These are phyloP conservation scores for Lentinus polychrous DNA, from an alignment of 1,284 basidiomycete species.

Conservation along the genomic window DNA sequence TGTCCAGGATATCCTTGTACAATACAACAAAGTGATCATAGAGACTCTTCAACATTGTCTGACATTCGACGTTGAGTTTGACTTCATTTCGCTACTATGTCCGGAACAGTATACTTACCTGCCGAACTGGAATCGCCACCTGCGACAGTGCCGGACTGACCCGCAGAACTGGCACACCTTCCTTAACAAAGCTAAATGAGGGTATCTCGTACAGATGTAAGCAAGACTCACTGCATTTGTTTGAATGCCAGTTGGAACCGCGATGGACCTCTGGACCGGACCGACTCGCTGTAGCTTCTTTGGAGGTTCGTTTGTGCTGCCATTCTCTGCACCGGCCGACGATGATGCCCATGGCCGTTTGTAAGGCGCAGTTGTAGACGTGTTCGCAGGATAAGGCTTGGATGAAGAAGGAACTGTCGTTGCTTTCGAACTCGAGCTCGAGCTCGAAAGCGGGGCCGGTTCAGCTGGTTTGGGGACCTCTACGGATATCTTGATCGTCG, in stretches of 20 bases:
- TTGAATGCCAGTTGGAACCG: slow-evolving; percentile 34
- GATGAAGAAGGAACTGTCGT: slow-evolving; percentile 12
- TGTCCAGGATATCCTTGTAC: slow-evolving; percentile 46
- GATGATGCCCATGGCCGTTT: slow-evolving; percentile 25
- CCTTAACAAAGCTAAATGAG: slow-evolving; percentile 29
- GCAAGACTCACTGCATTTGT: slow-evolving; percentile 11
- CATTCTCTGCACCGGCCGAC: slow-evolving; percentile 7
- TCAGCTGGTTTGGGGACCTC: slow-evolving; percentile 22
- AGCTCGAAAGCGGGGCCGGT: slow-evolving; percentile 7
- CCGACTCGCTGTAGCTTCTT: slow-evolving; percentile 53
- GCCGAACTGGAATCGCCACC: slow-evolving; percentile 63
- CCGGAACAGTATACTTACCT: slow-evolving; percentile 48
- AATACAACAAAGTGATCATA: slow-evolving; percentile 65
- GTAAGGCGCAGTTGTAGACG: slow-evolving; percentile 17
- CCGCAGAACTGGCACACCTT: slow-evolving; percentile 60
- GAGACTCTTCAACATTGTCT: slow-evolving; percentile 68
- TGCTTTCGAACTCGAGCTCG: slow-evolving; percentile 2
- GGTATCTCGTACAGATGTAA: slow-evolving; percentile 19
- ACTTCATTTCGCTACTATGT: not conserved
- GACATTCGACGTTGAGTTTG: slow-evolving; percentile 2
- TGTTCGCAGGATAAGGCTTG: not conserved
- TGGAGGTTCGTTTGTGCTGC: slow-evolving; percentile 40
- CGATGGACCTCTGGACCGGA: slow-evolving; percentile 29
- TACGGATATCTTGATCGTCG: slow-evolving; percentile 33
- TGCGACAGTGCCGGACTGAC: slow-evolving; percentile 57